Conservation (phyloP, 345 rosid genomes). For the Reutealis trisperma region DNA sequence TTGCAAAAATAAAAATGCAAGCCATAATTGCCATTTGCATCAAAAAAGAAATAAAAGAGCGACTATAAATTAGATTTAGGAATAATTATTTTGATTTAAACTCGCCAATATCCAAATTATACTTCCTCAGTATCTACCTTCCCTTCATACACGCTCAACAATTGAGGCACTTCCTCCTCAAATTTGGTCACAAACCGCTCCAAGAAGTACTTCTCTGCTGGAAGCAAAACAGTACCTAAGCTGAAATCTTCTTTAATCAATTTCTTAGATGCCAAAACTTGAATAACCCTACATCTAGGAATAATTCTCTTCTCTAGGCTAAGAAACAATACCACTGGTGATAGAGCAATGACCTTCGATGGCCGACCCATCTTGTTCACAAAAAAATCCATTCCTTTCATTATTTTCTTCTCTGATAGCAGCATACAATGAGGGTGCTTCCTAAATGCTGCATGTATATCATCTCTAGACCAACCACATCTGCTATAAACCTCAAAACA, state of each 20-base stretch:
- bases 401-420: constrained; percentile 50
- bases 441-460: constrained; percentile 44
- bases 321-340: constrained; percentile 40
- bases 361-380: constrained; percentile 47
- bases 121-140: constrained; percentile 17
- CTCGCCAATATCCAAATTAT: constrained; percentile 4
- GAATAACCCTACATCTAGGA: constrained; percentile 48
- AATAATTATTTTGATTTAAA: background rate
- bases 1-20: background rate
- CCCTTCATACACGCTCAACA: constrained; percentile 41
- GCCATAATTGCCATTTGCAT: background rate
- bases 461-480: constrained; percentile 62
- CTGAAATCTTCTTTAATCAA: constrained; percentile 48
- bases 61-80: background rate
- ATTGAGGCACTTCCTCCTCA: constrained; percentile 40
- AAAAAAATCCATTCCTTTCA: constrained; percentile 45
- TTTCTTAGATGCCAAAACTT: constrained; percentile 41
- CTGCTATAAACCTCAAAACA: constrained; percentile 45
- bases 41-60: background rate
- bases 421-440: constrained; percentile 55
- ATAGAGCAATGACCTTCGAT: constrained; percentile 35
- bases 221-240: constrained; percentile 39
- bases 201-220: constrained; percentile 39
- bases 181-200: constrained; percentile 45
- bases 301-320: constrained; percentile 57